These are phyloP conservation scores for Starmera pachycereana DNA, from an alignment of 805 yeast genomes.

Conservation along the genomic window DNA sequence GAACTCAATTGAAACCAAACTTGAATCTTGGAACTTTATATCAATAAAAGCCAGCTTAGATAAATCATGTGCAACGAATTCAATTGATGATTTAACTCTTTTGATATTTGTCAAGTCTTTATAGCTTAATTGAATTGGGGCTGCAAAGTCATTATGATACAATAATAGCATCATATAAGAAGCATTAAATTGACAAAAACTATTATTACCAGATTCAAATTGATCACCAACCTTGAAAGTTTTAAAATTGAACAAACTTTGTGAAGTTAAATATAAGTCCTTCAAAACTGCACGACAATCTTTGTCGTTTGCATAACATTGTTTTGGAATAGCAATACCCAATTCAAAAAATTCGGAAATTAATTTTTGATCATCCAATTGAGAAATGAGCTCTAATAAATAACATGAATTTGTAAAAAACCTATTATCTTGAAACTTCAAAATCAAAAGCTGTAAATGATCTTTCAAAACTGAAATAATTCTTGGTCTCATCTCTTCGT, in stretches of 20 bases:
- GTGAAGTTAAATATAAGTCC: not conserved
- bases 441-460: not conserved
- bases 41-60: constrained; percentile 8
- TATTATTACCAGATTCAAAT: constrained; percentile 1
- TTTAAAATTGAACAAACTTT: constrained; percentile 4
- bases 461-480: not conserved
- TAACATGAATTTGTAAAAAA: constrained; percentile 11
- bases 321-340: constrained; percentile 1
- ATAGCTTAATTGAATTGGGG: constrained; percentile 13
- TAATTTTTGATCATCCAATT: constrained; percentile 3
- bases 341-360: not conserved
- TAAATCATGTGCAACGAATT: not conserved
- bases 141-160: constrained; percentile 9
- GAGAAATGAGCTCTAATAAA: constrained; percentile 14
- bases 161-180: constrained; percentile 6
- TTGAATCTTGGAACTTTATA: constrained; percentile 1
- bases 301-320: constrained; percentile 12
- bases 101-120: constrained; percentile 2
- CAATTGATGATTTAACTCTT: constrained; percentile 1
- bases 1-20: constrained; percentile 5
- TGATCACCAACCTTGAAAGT: constrained; percentile 2
- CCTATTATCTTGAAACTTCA: not conserved
- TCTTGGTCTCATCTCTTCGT: constrained; percentile 1
- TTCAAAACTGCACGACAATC: constrained; percentile 8
- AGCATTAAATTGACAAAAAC: constrained; percentile 9